These are phyloP conservation scores for Fraxinus latifolia DNA, from an alignment of 305 asterid genomes.

Conservation along the genomic window DNA sequence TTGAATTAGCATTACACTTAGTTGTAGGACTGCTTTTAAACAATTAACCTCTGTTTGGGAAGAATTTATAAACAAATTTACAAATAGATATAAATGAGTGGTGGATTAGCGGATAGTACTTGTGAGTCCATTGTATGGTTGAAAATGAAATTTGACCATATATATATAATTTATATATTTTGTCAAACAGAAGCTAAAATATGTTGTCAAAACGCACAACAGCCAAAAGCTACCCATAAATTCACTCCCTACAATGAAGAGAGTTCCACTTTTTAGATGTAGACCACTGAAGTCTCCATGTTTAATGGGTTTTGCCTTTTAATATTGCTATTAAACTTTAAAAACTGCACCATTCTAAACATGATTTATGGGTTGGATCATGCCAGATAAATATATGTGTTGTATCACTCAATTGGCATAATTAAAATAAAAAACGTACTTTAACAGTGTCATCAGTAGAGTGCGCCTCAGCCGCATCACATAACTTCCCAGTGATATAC, in stretches of 20 bases:
- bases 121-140: not conserved
- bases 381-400: not conserved
- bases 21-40: not conserved
- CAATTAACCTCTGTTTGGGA: not conserved
- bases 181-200: not conserved
- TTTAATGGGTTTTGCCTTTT: not conserved
- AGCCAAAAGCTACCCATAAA: not conserved
- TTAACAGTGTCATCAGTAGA: conserved; percentile 81
- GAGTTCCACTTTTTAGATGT: not conserved
- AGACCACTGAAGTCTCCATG: not conserved
- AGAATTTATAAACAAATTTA: not conserved
- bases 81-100: not conserved
- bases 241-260: not conserved
- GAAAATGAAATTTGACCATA: not conserved
- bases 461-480: conserved; percentile 91
- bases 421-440: conserved; percentile 39
- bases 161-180: not conserved
- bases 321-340: not conserved
- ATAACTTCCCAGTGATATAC: conserved; percentile 82
- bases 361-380: not conserved
- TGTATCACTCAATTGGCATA: not conserved
- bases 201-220: not conserved
- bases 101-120: not conserved
- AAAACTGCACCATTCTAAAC: not conserved
- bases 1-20: not conserved